phyloP scores from a whole-genome alignment of 306 rosid genomes.

The Alnus rubra region DNA sequence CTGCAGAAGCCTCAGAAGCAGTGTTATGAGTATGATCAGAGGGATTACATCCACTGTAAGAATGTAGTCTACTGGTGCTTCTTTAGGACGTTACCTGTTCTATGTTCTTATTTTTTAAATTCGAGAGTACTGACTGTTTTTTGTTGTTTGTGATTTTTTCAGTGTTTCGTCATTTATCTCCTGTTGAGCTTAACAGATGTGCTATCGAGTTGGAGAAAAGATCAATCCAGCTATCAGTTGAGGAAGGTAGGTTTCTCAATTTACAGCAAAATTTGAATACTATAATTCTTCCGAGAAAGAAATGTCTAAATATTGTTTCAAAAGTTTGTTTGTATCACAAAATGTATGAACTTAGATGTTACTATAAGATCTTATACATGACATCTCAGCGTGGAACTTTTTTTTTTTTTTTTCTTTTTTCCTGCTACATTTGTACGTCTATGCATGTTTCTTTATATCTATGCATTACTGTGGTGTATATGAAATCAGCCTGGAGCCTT shows the following conservation, averaged over 20 bases:
- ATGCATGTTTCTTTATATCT: background rate
- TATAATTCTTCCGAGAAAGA: background rate
- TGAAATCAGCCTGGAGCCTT: background rate
- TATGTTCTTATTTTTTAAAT: background rate
- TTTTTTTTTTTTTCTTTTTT: background rate
- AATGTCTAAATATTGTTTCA: too few relatives aligned
- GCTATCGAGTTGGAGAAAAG: conserved; percentile 53
- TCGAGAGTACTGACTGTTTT: conserved; percentile 2
- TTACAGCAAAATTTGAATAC: background rate
- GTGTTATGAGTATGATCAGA: conserved; percentile 35
- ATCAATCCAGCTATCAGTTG: conserved; percentile 50
- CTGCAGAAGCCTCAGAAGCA: conserved; percentile 37
- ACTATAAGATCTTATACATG: background rate
- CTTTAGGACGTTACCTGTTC: background rate
- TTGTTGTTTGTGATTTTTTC: background rate
- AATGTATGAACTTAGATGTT: background rate
- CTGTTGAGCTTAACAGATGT: conserved; percentile 50
- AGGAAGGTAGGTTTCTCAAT: conserved; percentile 40
- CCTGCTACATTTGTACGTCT: background rate
- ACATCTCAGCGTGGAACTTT: background rate
- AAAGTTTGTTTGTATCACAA: background rate
- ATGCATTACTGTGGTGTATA: background rate
- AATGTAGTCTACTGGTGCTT: background rate
- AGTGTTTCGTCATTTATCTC: conserved; percentile 41
- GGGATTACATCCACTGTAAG: conserved; percentile 33